Conservation (phyloP, 2,329 filamentous ascomycete genomes). For the Aspergillus brunneoviolaceus region DNA sequence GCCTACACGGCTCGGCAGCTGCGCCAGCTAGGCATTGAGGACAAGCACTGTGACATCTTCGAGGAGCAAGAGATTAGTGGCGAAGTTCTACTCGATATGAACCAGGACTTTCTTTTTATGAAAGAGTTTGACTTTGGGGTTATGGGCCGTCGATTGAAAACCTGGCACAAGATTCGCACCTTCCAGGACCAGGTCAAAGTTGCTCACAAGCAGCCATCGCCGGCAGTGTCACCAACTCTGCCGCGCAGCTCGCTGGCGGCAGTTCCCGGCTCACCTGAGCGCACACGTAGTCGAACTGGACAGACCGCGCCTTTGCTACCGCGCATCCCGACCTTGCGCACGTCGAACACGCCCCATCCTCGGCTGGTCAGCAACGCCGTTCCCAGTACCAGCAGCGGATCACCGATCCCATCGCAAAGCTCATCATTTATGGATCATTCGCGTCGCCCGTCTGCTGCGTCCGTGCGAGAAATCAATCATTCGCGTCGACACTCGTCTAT, state of each 20-base stretch:
- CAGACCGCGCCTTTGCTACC: constrained; percentile 43
- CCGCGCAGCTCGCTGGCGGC: constrained; percentile 37
- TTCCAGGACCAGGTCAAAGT: constrained; percentile 83
- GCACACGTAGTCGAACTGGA: constrained; percentile 43
- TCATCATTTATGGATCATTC: constrained; percentile 45
- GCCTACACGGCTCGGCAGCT: constrained; percentile 85
- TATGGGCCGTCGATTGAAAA: constrained; percentile 84
- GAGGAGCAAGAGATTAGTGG: constrained; percentile 93
- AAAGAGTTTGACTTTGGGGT: constrained; percentile 93
- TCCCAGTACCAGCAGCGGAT: constrained; percentile 36
- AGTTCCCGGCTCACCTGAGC: constrained; percentile 46
- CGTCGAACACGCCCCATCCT: constrained; percentile 30
- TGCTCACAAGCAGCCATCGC: constrained; percentile 44
- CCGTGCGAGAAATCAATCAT: constrained; percentile 77
- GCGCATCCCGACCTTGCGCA: constrained; percentile 39
- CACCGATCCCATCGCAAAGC: constrained; percentile 46
- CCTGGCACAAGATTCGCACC: constrained; percentile 93
- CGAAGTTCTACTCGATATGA: constrained; percentile 90
- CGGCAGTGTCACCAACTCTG: constrained; percentile 14
- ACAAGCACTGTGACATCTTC: constrained; percentile 89
- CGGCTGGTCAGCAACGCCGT: constrained; percentile 28
- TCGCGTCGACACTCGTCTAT: constrained; percentile 85
- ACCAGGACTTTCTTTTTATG: constrained; percentile 90
- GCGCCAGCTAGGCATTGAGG: constrained; percentile 80
- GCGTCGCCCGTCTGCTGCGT: constrained; percentile 71